phyloP scores from a whole-genome alignment of 2,329 filamentous ascomycete genomes.

The Paraconiothyrium sp. region DNA sequence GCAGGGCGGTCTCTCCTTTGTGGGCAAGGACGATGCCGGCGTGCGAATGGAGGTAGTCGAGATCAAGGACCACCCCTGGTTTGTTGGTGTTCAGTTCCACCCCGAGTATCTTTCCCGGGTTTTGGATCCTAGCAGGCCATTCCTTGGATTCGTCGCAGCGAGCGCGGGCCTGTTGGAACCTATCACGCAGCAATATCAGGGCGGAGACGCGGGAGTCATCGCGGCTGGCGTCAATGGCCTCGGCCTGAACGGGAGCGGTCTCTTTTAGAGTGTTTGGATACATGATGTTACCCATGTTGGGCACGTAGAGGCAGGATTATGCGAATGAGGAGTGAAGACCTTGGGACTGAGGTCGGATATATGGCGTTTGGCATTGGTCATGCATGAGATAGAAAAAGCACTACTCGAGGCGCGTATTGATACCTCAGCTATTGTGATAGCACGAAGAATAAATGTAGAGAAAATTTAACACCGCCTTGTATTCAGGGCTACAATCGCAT shows the following conservation, averaged over 20 bases:
- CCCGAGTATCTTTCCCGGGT: slow-evolving; percentile 85
- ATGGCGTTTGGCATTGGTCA: not conserved
- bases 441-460: not conserved
- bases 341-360: not conserved
- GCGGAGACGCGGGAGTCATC: slow-evolving; percentile 27
- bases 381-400: not conserved
- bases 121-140: slow-evolving; percentile 76
- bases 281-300: not conserved
- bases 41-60: slow-evolving; percentile 86
- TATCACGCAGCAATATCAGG: slow-evolving; percentile 47
- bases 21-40: slow-evolving; percentile 81
- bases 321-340: not conserved
- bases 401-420: not conserved
- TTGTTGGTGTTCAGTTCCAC: slow-evolving; percentile 87
- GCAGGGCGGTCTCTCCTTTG: slow-evolving; percentile 74
- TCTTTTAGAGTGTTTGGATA: slow-evolving; percentile 17
- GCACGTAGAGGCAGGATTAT: not conserved
- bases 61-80: slow-evolving; percentile 84
- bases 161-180: slow-evolving; percentile 71
- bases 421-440: not conserved
- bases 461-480: not conserved
- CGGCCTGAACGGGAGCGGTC: slow-evolving; percentile 24
- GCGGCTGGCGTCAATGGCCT: slow-evolving; percentile 36
- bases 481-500: not conserved
- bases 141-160: slow-evolving; percentile 86